Conservation (phyloP, 1,284 basidiomycete genomes). For the Moesziomyces sp. region DNA sequence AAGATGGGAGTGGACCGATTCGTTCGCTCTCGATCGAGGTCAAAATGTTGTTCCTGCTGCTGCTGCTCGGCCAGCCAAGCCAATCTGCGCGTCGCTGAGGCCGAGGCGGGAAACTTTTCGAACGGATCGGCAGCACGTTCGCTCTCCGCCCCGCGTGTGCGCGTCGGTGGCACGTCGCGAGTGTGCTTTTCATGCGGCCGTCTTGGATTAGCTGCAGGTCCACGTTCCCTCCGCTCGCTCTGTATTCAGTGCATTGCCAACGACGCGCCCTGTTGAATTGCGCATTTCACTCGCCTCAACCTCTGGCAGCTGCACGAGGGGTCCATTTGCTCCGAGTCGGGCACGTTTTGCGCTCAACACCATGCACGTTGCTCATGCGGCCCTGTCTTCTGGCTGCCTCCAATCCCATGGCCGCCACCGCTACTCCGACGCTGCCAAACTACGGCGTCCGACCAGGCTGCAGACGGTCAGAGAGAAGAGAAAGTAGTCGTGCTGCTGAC, state of each 20-base stretch:
- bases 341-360: constrained; percentile 20
- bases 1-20: not conserved
- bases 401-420: no score
- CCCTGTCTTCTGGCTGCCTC: not conserved
- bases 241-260: not conserved
- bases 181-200: constrained; percentile 4
- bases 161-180: not conserved
- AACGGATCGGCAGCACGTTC: not conserved
- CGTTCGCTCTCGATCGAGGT: no score
- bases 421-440: no score
- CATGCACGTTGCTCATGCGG: constrained; percentile 21
- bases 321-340: constrained; percentile 16
- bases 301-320: constrained; percentile 24
- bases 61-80: not conserved
- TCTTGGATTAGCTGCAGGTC: constrained; percentile 23
- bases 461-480: no score
- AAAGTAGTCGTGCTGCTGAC: no score
- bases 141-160: not conserved
- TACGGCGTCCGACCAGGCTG: no score
- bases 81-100: not conserved
- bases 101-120: not conserved
- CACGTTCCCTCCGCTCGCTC: constrained; percentile 15
- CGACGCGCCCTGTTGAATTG: not conserved
- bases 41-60: not conserved
- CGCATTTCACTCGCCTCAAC: not conserved